phyloP scores from a whole-genome alignment of 441 rosid genomes.

The Adansonia gregorii region DNA sequence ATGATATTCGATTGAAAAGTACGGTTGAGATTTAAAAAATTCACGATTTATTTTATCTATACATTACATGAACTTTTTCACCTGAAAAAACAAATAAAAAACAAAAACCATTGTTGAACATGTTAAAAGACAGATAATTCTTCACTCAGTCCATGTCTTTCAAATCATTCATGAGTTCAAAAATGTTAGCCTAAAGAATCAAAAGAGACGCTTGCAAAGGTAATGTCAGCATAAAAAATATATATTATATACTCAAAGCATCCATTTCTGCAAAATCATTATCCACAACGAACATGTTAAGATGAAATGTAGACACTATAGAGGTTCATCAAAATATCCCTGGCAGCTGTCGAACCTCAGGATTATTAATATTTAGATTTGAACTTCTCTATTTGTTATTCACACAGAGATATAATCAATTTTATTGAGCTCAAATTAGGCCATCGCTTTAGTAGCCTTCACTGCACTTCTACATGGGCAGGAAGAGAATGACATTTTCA shows the following conservation, averaged over 20 bases:
- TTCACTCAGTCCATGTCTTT: neutral
- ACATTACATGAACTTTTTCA: neutral
- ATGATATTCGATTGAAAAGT: neutral
- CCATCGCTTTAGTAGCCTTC: neutral
- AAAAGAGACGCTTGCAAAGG: neutral
- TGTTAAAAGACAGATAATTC: constrained; percentile 16
- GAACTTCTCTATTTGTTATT: neutral
- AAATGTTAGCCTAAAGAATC: neutral
- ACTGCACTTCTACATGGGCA: neutral
- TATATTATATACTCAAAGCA: neutral
- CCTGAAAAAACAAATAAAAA: neutral
- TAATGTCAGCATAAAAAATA: neutral
- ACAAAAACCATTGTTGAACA: neutral
- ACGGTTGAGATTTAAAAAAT: neutral
- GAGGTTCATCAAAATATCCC: neutral
- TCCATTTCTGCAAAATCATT: neutral
- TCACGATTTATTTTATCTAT: constrained; percentile 2
- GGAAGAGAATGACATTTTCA: neutral
- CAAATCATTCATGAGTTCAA: neutral
- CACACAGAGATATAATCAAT: neutral
- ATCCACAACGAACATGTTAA: neutral
- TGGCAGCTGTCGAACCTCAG: neutral
- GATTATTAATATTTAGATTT: neutral
- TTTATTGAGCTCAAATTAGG: neutral
- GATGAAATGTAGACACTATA: neutral